Conservation (phyloP, 805 yeast genomes). For the Myxozyma mucilagina region DNA sequence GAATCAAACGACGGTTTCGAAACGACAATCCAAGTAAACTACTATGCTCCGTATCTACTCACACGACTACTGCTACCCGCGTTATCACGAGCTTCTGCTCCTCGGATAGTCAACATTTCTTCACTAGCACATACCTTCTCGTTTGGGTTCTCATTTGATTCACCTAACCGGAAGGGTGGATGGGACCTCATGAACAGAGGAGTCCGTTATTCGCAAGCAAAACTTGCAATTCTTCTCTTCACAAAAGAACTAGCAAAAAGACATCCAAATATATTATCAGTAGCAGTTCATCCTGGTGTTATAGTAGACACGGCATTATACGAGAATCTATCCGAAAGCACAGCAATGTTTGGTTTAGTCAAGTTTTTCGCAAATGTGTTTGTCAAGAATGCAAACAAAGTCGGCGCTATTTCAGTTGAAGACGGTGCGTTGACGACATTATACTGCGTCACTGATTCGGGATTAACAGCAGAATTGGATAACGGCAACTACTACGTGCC, state of each 20-base stretch:
- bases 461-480: conserved; percentile 14
- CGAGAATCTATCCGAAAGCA: not conserved
- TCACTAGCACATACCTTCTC: conserved; percentile 16
- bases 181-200: conserved; percentile 12
- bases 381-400: not conserved
- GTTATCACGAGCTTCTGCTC: conserved; percentile 17
- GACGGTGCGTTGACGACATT: conserved; percentile 25
- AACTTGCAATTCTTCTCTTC: conserved; percentile 24
- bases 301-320: conserved; percentile 22
- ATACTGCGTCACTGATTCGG: conserved; percentile 19
- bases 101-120: conserved; percentile 27
- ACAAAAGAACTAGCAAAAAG: conserved; percentile 24
- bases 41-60: conserved; percentile 70
- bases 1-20: conserved; percentile 71
- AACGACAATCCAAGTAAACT: conserved; percentile 76
- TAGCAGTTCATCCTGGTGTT: conserved; percentile 31
- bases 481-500: conserved; percentile 23
- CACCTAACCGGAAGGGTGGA: conserved; percentile 17
- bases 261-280: conserved; percentile 22
- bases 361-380: not conserved
- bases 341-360: conserved; percentile 11
- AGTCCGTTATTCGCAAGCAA: conserved; percentile 26
- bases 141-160: conserved; percentile 14
- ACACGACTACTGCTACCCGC: conserved; percentile 45
- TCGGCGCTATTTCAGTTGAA: conserved; percentile 18